phyloP scores from a whole-genome alignment of 106 monocot species.

The Allium sativum region DNA sequence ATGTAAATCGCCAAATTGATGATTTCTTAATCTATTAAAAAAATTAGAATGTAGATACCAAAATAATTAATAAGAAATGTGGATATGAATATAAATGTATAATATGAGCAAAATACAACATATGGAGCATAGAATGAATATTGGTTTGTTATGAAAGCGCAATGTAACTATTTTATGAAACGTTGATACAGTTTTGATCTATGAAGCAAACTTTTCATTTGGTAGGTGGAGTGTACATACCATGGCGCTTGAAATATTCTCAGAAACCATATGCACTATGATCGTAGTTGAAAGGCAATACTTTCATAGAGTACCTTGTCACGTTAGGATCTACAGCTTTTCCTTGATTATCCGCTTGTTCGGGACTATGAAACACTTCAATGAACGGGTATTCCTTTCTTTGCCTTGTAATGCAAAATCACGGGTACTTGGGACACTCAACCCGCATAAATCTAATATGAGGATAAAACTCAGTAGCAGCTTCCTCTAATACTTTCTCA shows the following conservation, averaged over 20 bases:
- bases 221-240: slow-evolving; percentile 24
- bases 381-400: slow-evolving; percentile 89
- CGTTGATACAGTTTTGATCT: too few species aligned
- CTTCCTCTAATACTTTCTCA: slow-evolving; percentile 71
- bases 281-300: slow-evolving; percentile 77
- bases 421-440: slow-evolving; percentile 90
- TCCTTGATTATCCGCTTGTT: slow-evolving; percentile 51
- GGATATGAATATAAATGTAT: too few species aligned
- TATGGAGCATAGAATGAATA: too few species aligned
- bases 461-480: slow-evolving; percentile 81
- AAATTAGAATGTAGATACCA: too few species aligned
- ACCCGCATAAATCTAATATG: slow-evolving; percentile 59
- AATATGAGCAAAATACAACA: too few species aligned
- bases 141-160: too few species aligned
- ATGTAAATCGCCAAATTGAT: too few species aligned
- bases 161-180: too few species aligned
- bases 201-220: slow-evolving; percentile 10
- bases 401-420: slow-evolving; percentile 85
- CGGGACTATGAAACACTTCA: slow-evolving; percentile 84
- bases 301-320: slow-evolving; percentile 85
- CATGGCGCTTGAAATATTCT: slow-evolving; percentile 83
- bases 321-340: slow-evolving; percentile 54
- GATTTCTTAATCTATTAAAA: too few species aligned
- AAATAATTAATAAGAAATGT: too few species aligned
- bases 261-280: slow-evolving; percentile 72